phyloP scores from a whole-genome alignment of 2,329 filamentous ascomycete species.

The Trichoderma atrobrunneum region DNA sequence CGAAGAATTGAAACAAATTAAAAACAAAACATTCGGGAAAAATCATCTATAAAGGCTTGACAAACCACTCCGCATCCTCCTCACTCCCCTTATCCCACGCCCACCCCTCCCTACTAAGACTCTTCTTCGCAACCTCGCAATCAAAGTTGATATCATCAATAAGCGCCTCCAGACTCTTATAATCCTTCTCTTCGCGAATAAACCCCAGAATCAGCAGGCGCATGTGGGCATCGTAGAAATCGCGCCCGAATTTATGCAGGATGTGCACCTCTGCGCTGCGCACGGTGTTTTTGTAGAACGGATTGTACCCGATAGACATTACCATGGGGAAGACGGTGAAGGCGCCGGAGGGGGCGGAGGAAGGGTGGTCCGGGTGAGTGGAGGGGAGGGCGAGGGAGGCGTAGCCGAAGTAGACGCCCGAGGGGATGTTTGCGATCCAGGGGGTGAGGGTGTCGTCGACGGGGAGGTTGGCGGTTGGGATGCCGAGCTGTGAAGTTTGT shows the following conservation, averaged over 20 bases:
- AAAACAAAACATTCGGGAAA: background rate
- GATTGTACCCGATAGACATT: conserved; percentile 95
- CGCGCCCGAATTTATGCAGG: conserved; percentile 68
- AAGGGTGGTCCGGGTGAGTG: conserved; percentile 42
- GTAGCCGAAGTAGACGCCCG: conserved; percentile 93
- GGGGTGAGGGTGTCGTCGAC: conserved; percentile 60
- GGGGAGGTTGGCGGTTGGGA: conserved; percentile 91
- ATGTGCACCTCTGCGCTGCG: conserved; percentile 89
- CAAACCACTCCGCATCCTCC: conserved; percentile 40
- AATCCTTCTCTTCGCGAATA: conserved; percentile 86
- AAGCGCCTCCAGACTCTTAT: conserved; percentile 76
- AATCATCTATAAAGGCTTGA: conserved; percentile 28
- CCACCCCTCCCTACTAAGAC: conserved; percentile 67
- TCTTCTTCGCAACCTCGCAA: conserved; percentile 75
- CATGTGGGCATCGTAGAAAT: conserved; percentile 84
- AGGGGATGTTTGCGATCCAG: conserved; percentile 63
- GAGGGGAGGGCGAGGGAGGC: conserved; percentile 65
- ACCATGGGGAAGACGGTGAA: conserved; percentile 73
- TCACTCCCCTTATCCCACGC: conserved; percentile 36
- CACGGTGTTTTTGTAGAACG: conserved; percentile 90
- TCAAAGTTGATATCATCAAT: conserved; percentile 86
- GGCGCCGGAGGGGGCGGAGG: conserved; percentile 25
- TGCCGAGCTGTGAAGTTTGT: conserved; percentile 61
- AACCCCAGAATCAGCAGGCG: conserved; percentile 80
- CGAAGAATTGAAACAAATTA: background rate